Evolutionary conservation across 2,329 filamentous ascomycete species (phyloP), one percentile per base, ranked within the genome.

Genomic region (Venturia effusa): DNA sequence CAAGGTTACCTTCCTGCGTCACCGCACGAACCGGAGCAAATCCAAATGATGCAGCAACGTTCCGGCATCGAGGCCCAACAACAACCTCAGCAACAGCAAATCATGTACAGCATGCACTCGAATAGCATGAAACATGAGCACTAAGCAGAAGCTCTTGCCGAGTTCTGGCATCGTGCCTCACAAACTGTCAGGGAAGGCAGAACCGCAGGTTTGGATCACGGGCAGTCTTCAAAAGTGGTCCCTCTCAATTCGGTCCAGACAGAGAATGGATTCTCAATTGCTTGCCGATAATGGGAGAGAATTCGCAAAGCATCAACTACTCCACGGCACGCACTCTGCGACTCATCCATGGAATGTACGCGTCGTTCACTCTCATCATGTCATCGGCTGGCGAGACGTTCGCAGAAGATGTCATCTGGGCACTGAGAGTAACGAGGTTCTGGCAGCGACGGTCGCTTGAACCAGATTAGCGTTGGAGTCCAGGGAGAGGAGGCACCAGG

Each of bases 51-150:
- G 69, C 51, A 57, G 30, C 69, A 70, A 69, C 59, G 64, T 11
- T 32, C 57, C 32, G 61, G 45, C 10, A 64, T 67, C 64, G 67
- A 67, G 34, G 71, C 63, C 41, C 66, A 67, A 34, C 73, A 75
- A 66, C 66, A 67, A 40, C 71, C 61, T 40, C 66, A 67, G n/a
- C 73, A 75, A 66, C 51, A 57, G 37, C 73, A 75, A 65, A 75
- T 77, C 66, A 75, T 76, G 69, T 77, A 76, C 62, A 73, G 74
- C 61, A 71, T 74, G 67, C 70, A 70, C 51, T 69, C 71, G 8
- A 75, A 75, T 66, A 51, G 45, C 45, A 74, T 76, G 73, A 77
- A 76, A 68, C 72, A 72, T 30, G 74, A 77, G 59, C 55, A 64
- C 34, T 63, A 48, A 61, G 27, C 40, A 48, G 15, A 11, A 3